A percentile compares a stretch with the other conserved stretches of the same genome.
Evolutionary conservation across 2,329 filamentous ascomycete genomes (phyloP).

Genomic region (Penicillium hesseltinei): DNA sequence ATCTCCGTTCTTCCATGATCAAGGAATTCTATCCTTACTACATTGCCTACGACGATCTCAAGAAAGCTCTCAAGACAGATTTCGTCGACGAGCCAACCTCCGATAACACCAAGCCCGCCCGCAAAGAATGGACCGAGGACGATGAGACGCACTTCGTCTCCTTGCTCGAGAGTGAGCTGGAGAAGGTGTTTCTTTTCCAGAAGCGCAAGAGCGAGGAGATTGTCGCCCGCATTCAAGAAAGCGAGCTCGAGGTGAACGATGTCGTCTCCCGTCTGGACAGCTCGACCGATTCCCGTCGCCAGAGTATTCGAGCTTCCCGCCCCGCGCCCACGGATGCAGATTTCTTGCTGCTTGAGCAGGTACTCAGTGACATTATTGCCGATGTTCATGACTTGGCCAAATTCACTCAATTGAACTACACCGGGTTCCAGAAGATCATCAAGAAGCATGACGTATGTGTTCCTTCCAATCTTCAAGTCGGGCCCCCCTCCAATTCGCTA

Average conservation of each 20-base stretch:
- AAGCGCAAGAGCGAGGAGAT: conserved; percentile 97
- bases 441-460: conserved; percentile 92
- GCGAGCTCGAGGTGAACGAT: conserved; percentile 84
- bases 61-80: conserved; percentile 76
- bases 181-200: conserved; percentile 97
- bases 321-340: conserved; percentile 74
- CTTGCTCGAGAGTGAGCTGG: conserved; percentile 84
- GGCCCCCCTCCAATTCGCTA: conserved; percentile 3
- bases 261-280: conserved; percentile 72
- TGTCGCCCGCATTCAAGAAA: conserved; percentile 79
- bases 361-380: conserved; percentile 95
- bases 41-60: conserved; percentile 94
- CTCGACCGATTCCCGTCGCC: conserved; percentile 47
- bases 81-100: conserved; percentile 54
- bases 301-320: conserved; percentile 26
- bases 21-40: conserved; percentile 98
- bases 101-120: conserved; percentile 48
- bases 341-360: conserved; percentile 89
- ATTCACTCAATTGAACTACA: conserved; percentile 98
- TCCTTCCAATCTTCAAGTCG: not conserved
- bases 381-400: conserved; percentile 98
- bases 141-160: conserved; percentile 87
- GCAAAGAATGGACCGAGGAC: conserved; percentile 79
- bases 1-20: conserved; percentile 92
- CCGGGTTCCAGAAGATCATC: conserved; percentile 99